Evolutionary conservation across 1,284 basidiomycete genomes (phyloP), one percentile per base, ranked within the genome.

Genomic region (Tylopilus orsonianus): DNA sequence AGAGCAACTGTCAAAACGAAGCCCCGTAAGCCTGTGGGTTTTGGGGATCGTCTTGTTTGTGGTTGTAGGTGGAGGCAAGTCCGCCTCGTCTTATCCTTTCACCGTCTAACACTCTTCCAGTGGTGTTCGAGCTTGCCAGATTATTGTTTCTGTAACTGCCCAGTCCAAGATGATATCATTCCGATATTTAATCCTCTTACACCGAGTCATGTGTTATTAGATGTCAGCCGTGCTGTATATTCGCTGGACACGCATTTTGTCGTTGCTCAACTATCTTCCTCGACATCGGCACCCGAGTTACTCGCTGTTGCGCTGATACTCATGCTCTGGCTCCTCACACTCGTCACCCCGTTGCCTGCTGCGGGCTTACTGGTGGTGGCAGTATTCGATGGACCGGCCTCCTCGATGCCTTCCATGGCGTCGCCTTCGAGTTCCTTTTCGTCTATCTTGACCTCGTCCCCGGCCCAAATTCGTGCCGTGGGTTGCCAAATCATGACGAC

Each of bases 401-500:
- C 58, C 64, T 89, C 87, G 8, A 90, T 60, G 19, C 85, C 87
- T 59, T 89, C 81, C 87, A 90, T 90, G 3, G 77, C 75, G 52
- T 87, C 84, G 6, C 69, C 73, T 66, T 93, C 89, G 42, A 93
- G 72, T 62, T 91, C 88, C 58, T 80, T 82, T 57, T 85, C 85
- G 48, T 90, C 85, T 34, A 90, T 75, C 61, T 80, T 85, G 44
- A 90, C 79, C 54, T 85, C 86, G 50, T 91, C 88, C 6, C 86
- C 86, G 1, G 89, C 88, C 87, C 88, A 92, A 27, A 93, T 81
- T 5, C 87, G 84, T 77, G 87, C 87, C 13, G 87, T 90, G 10
- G 91, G 90, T 60, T 90, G 87, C 90, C 90, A 93, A 5, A 92
- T 79, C 86, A 91, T 91, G 32, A 89, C 77, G 29, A 93, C 79